Evolutionary conservation across 495 filamentous ascomycete species (phyloP), one percentile per base, ranked within the genome.

Genomic region (Neurospora sp.): DNA sequence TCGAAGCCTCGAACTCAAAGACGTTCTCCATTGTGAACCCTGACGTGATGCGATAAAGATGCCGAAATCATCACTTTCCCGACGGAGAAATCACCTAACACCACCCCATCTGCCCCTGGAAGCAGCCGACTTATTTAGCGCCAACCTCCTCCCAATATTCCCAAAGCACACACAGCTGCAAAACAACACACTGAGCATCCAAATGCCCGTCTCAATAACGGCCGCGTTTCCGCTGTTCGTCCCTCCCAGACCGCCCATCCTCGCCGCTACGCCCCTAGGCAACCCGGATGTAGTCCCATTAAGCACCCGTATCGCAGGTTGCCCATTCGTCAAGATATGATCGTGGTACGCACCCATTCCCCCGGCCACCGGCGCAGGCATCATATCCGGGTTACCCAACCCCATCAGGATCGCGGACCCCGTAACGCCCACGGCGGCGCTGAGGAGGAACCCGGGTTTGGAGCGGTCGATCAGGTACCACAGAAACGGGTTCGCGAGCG

Each of bases 391-490:
- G 75, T 91, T 90, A 12, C 53, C 53, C 41, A 93, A 84, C 68
- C 88, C 85, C 71, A 95, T 84, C 38, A 96, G 81, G n/a, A 92
- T 77, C 10, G 86, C 88, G 48, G 94, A 92, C 5, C 95, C 95
- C 3, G 83, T 81, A 70, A 95, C 69, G 3, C 92, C 91, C n/a
- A 96, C 90, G 1, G 88, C 78, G 5, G 88, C 82, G 0, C 92
- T 91, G 59, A 97, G 83, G 48, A 94, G 73, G 79, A 97, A 93
- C 20, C 96, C 96, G 16, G 93, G 87, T 76, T 88, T 90, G 35
- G 93, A 94, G 59, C 95, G 92, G 83, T 99, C 96, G 77, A 99
- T 90, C 35, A 98, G 84, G 79, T 96, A 98, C 96, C 96, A 99
- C 35, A 99, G 84, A 31, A 95, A 92, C 4, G 96, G 94, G 78